Evolutionary conservation across 2,329 filamentous ascomycete genomes (phyloP).

Genomic region (Colletotrichum endophyticum): DNA sequence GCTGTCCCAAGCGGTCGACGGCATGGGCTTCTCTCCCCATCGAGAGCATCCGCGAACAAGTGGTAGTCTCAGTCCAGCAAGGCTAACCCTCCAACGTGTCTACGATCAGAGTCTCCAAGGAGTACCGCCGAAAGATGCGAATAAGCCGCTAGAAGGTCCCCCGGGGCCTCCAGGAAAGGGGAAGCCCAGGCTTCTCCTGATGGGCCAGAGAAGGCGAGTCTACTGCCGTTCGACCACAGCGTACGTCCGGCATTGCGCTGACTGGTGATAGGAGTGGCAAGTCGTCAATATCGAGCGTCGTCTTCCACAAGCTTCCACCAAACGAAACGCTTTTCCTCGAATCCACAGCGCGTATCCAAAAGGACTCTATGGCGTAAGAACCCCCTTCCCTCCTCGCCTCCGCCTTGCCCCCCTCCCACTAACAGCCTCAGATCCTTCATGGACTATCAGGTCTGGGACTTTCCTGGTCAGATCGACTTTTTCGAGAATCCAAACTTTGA

Average conservation of each 20-base stretch:
- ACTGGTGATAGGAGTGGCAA: conserved; percentile 79
- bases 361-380: conserved; percentile 89
- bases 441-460: conserved; percentile 99
- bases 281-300: conserved; percentile 96
- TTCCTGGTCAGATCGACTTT: conserved; percentile 89
- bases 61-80: conserved; percentile 57
- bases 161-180: conserved; percentile 57
- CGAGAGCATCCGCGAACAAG: conserved; percentile 34
- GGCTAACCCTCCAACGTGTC: conserved; percentile 68
- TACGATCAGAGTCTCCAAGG: conserved; percentile 64
- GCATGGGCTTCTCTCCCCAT: conserved; percentile 14
- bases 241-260: not conserved
- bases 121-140: conserved; percentile 52
- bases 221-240: not conserved
- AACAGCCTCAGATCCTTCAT: conserved; percentile 79
- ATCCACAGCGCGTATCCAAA: conserved; percentile 92
- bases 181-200: conserved; percentile 87
- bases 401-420: not conserved
- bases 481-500: conserved; percentile 91
- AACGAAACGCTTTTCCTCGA: conserved; percentile 96
- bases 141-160: conserved; percentile 48
- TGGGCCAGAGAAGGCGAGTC: conserved; percentile 89
- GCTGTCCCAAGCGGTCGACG: conserved; percentile 20
- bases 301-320: conserved; percentile 98
- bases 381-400: not conserved